phyloP scores from a whole-genome alignment of 495 filamentous ascomycete species.

The Haplographium delicatum region DNA sequence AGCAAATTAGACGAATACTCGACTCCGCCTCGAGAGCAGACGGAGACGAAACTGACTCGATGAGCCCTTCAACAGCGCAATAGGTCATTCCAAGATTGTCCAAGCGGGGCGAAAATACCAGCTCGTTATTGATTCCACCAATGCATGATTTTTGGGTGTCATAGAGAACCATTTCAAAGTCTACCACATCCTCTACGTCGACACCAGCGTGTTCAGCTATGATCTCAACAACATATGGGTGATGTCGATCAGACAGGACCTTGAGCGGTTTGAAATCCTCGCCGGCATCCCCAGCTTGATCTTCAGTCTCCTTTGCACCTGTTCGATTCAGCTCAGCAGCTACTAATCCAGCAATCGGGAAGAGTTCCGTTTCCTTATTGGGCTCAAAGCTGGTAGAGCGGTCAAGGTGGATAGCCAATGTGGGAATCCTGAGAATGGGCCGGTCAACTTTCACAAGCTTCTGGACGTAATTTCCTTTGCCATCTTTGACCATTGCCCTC shows the following conservation, averaged over 20 bases:
- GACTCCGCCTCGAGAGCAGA: slow-evolving; percentile 65
- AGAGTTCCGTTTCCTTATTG: slow-evolving; percentile 94
- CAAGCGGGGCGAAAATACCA: slow-evolving; percentile 87
- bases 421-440: slow-evolving; percentile 87
- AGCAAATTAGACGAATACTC: slow-evolving; percentile 79
- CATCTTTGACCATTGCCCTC: slow-evolving; percentile 72
- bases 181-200: slow-evolving; percentile 64
- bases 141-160: slow-evolving; percentile 88
- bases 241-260: slow-evolving; percentile 76
- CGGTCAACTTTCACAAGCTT: slow-evolving; percentile 86
- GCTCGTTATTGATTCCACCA: slow-evolving; percentile 86
- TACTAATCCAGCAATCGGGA: slow-evolving; percentile 85
- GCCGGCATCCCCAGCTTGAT: slow-evolving; percentile 32
- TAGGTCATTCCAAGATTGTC: slow-evolving; percentile 96
- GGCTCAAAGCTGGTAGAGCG: slow-evolving; percentile 79
- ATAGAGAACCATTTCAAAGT: slow-evolving; percentile 95
- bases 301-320: slow-evolving; percentile 28
- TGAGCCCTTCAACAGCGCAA: slow-evolving; percentile 76
- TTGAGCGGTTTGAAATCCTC: slow-evolving; percentile 66
- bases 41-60: slow-evolving; percentile 63
- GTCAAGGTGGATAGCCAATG: slow-evolving; percentile 89
- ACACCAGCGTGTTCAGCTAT: slow-evolving; percentile 77
- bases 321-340: slow-evolving; percentile 81
- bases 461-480: slow-evolving; percentile 69
- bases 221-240: slow-evolving; percentile 76